These are phyloP conservation scores for Dothideomycetidae sp. DNA, from an alignment of 2,329 filamentous ascomycete genomes.

Conservation along the genomic window DNA sequence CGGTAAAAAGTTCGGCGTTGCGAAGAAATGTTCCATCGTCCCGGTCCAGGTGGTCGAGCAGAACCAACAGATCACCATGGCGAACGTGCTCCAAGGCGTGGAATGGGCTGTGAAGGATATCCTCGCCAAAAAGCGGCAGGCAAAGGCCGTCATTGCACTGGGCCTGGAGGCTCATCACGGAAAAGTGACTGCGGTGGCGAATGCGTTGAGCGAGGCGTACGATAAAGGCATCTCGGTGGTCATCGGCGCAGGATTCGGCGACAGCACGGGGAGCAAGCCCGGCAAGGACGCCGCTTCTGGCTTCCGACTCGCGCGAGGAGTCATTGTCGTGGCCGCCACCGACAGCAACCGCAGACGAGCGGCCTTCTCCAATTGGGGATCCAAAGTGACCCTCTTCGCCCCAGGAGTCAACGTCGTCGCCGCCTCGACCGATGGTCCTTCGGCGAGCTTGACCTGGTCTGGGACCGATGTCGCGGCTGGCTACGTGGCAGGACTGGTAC, in stretches of 20 bases:
- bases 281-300: constrained; percentile 14
- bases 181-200: constrained; percentile 35
- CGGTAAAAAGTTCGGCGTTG: constrained; percentile 46
- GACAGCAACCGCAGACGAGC: constrained; percentile 20
- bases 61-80: constrained; percentile 28
- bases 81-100: constrained; percentile 44
- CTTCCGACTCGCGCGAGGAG: constrained; percentile 23
- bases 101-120: constrained; percentile 33
- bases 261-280: constrained; percentile 15
- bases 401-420: constrained; percentile 27
- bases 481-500: constrained; percentile 53
- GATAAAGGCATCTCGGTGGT: constrained; percentile 36
- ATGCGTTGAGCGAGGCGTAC: constrained; percentile 35
- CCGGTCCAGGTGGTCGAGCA: constrained; percentile 42
- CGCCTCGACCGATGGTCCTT: constrained; percentile 33
- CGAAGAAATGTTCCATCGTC: constrained; percentile 42
- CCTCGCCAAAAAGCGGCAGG: constrained; percentile 11
- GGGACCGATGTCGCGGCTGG: constrained; percentile 54
- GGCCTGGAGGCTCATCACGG: constrained; percentile 28
- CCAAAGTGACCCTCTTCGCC: constrained; percentile 26
- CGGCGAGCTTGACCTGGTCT: constrained; percentile 33
- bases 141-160: constrained; percentile 39
- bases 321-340: constrained; percentile 24
- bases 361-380: constrained; percentile 27
- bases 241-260: constrained; percentile 42